These are phyloP conservation scores for Beta macrorhiza DNA, from an alignment of 179 eudicot genomes.

Conservation along the genomic window DNA sequence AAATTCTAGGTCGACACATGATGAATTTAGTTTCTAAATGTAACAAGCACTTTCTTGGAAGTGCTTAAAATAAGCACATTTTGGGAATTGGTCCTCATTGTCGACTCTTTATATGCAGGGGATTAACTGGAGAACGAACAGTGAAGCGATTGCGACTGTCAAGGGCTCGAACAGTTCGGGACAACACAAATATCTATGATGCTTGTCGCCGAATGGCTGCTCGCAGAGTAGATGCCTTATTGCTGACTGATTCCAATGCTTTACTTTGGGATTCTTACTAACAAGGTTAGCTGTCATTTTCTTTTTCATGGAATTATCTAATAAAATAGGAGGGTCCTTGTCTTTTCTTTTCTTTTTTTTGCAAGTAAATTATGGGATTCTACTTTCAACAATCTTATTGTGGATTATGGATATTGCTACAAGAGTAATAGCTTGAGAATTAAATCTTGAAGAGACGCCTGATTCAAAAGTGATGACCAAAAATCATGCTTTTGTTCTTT, in stretches of 20 bases:
- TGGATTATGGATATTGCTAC: slow-evolving; percentile 79
- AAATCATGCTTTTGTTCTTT: slow-evolving; percentile 87
- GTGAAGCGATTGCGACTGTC: slow-evolving; percentile 88
- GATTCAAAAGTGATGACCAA: slow-evolving; percentile 96
- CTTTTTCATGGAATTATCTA: not conserved
- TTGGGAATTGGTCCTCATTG: no score
- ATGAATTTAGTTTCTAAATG: no score
- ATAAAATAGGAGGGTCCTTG: not conserved
- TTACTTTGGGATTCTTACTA: slow-evolving; percentile 94
- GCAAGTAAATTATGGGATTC: not conserved
- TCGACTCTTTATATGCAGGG: slow-evolving; percentile 42
- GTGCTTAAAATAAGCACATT: no score
- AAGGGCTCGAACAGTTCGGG: slow-evolving; percentile 90
- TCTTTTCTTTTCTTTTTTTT: not conserved
- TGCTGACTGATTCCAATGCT: slow-evolving; percentile 78
- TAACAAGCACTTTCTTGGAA: no score
- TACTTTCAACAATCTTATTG: not conserved
- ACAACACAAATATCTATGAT: slow-evolving; percentile 73
- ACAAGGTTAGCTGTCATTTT: slow-evolving; percentile 53
- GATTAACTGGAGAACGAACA: slow-evolving; percentile 79
- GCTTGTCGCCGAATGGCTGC: slow-evolving; percentile 95
- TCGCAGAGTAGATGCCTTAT: slow-evolving; percentile 38
- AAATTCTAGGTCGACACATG: no score
- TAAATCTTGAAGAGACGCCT: slow-evolving; percentile 85
- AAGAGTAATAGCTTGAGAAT: slow-evolving; percentile 79